Conservation (phyloP, 1,284 basidiomycete species). For the Trametes sp. region DNA sequence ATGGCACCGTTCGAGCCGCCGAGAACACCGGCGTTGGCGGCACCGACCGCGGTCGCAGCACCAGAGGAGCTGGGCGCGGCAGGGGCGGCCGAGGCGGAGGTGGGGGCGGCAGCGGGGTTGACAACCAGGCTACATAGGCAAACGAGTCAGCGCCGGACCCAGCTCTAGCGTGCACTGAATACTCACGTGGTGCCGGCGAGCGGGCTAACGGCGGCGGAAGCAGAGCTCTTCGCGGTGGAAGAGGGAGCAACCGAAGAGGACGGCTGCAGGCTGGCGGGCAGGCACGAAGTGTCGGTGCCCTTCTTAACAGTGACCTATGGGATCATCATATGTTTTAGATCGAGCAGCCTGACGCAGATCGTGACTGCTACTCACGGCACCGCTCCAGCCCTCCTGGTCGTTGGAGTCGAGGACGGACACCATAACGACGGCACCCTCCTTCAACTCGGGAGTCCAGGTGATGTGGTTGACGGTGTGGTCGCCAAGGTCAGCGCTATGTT, state of each 20-base stretch:
- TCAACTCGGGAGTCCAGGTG: conserved; percentile 54
- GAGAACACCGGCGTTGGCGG: conserved; percentile 59
- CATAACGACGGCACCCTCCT: conserved; percentile 57
- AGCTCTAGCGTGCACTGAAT: conserved; percentile 1
- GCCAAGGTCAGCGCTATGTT: conserved; percentile 61
- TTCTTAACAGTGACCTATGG: conserved; percentile 60
- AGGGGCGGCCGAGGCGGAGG: conserved; percentile 31
- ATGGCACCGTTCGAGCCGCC: conserved; percentile 38
- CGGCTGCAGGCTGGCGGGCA: conserved; percentile 31
- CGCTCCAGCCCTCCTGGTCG: conserved; percentile 71
- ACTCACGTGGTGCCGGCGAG: conserved; percentile 35
- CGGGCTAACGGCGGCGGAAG: conserved; percentile 8
- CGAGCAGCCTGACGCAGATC: neutral
- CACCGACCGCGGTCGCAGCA: conserved; percentile 50
- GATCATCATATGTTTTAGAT: neutral
- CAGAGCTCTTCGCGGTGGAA: conserved; percentile 14
- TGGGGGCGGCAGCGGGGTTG: conserved; percentile 26
- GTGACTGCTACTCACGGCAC: conserved; percentile 49
- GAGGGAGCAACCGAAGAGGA: conserved; percentile 27
- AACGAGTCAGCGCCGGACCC: neutral
- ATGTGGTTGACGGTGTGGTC: conserved; percentile 54
- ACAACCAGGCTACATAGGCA: conserved; percentile 29
- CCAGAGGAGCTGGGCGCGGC: conserved; percentile 29
- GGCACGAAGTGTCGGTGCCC: conserved; percentile 60
- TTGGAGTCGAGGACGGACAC: conserved; percentile 62